These are phyloP conservation scores for Talaromyces adpressus DNA, from an alignment of 495 filamentous ascomycete genomes.

Conservation along the genomic window DNA sequence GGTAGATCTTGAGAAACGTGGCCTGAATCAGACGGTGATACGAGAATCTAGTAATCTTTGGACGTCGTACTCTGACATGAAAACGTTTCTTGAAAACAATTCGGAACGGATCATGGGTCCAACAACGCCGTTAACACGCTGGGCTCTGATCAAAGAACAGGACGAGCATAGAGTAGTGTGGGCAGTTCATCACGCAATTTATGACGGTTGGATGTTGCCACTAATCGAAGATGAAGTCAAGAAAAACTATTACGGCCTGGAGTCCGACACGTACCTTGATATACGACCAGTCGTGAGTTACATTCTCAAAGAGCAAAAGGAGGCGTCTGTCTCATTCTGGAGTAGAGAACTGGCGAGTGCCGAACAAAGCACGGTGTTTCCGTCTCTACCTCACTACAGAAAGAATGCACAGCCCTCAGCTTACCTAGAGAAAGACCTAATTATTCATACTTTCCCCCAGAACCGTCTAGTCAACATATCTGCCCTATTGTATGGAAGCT, in stretches of 20 bases:
- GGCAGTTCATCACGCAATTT: slow-evolving; percentile 24
- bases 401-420: slow-evolving; percentile 26
- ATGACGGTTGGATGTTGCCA: slow-evolving; percentile 19
- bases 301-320: slow-evolving; percentile 7
- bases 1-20: slow-evolving; percentile 24
- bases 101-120: background rate
- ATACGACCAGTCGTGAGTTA: slow-evolving; percentile 18
- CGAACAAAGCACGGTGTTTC: slow-evolving; percentile 34
- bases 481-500: slow-evolving; percentile 35
- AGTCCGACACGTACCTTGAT: slow-evolving; percentile 3
- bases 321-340: slow-evolving; percentile 17
- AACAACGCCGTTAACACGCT: background rate
- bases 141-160: background rate
- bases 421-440: background rate
- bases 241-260: background rate
- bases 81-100: too few relatives aligned
- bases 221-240: slow-evolving; percentile 12
- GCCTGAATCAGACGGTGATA: slow-evolving; percentile 45
- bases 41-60: slow-evolving; percentile 13
- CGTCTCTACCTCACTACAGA: slow-evolving; percentile 32
- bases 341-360: slow-evolving; percentile 24
- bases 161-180: slow-evolving; percentile 14
- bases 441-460: too few relatives aligned
- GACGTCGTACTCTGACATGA: background rate
- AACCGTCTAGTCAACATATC: background rate